These are phyloP conservation scores for Crithidia brevicula DNA, from an alignment of 208 protist genomes.

Conservation along the genomic window DNA sequence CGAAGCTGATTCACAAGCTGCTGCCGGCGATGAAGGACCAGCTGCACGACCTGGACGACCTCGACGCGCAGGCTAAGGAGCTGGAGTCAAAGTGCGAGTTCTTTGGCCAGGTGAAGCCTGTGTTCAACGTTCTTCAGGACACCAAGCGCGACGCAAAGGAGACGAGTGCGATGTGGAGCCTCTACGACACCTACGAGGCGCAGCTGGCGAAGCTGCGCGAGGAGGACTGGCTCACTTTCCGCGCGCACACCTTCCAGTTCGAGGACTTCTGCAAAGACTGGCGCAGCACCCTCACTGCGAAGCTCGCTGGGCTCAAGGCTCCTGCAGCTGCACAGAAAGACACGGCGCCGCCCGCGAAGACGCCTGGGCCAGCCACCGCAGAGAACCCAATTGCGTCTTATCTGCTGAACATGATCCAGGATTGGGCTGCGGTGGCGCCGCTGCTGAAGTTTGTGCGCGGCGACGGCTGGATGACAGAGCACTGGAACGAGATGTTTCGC, in stretches of 20 bases:
- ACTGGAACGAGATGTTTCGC: conserved; percentile 96
- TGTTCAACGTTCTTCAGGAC: conserved; percentile 66
- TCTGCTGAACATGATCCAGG: conserved; percentile 69
- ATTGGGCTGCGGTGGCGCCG: conserved; percentile 73
- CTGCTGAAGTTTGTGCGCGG: conserved; percentile 93
- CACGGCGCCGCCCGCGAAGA: conserved; percentile 11
- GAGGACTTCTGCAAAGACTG: conserved; percentile 95
- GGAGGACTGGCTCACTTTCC: conserved; percentile 96
- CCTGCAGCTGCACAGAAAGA: background rate
- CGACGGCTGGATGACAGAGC: conserved; percentile 96
- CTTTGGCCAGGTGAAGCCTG: conserved; percentile 88
- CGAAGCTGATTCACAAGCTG: conserved; percentile 51
- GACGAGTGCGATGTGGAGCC: conserved; percentile 72
- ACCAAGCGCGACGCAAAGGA: conserved; percentile 69
- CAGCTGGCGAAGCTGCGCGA: conserved; percentile 73
- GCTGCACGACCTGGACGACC: conserved; percentile 79
- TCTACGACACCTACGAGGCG: conserved; percentile 88
- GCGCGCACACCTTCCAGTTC: conserved; percentile 91
- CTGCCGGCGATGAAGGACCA: conserved; percentile 82
- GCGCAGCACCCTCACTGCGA: conserved; percentile 49
- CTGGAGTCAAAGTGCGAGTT: conserved; percentile 91
- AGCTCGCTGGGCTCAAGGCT: conserved; percentile 6
- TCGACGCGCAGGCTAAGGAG: conserved; percentile 65
- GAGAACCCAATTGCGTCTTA: conserved; percentile 65
- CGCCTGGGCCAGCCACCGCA: background rate